Base-by-base conservation (phyloP, 2,329 filamentous ascomycete species). In the Aspergillus phoenicis region DNA sequence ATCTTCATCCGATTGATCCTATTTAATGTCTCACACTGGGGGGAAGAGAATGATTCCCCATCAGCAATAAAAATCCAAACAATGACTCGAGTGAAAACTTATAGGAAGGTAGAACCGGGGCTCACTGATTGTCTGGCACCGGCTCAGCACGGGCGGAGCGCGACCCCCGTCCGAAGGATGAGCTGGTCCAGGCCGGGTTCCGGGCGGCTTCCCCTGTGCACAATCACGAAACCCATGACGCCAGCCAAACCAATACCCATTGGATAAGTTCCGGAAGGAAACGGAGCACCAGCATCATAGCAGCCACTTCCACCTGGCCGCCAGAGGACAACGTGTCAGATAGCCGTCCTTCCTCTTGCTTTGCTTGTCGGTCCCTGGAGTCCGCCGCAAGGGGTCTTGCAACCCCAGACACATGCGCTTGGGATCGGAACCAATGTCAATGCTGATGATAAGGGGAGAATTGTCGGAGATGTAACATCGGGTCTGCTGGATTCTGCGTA, bases 341-440 rank as follows among this genome's bases (percentile, higher is more conserved):
- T 28, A 36, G 39, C 15, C 28, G 52, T 39, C 10, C 43, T 49
- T 17, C 49, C 30, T 30, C 11, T 20, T 49, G 24, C 30, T 26
- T 0, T 30, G 11, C 28, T 11, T 48, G 13, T 22, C 10, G 47
- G 10, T 36, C 52, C 57, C 24, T 30, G 30, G 17, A 11, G 47
- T 48, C 59, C 53, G 43, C 61, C 57, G 61, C 54, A 62, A 62
- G 60, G 59, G 59, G 52, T 22, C 11, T 47, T 24, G 45, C 20
- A 48, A 49, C 47, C 30, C 33, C 48, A 24, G 39, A 30, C n/a
- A 30, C 28, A 30, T 45, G 39, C 43, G 26, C 43, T 49, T 57
- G 39, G n/a, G 13, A 36, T 20, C 26, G 22, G 30, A 36, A 36
- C n/a, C 22, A 48, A 48, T 33, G 30, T 28, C 36, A 20, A 38